Evolutionary conservation across 176 grass and related monocot species (phyloP).

Genomic region (Aegilops tauschii): DNA sequence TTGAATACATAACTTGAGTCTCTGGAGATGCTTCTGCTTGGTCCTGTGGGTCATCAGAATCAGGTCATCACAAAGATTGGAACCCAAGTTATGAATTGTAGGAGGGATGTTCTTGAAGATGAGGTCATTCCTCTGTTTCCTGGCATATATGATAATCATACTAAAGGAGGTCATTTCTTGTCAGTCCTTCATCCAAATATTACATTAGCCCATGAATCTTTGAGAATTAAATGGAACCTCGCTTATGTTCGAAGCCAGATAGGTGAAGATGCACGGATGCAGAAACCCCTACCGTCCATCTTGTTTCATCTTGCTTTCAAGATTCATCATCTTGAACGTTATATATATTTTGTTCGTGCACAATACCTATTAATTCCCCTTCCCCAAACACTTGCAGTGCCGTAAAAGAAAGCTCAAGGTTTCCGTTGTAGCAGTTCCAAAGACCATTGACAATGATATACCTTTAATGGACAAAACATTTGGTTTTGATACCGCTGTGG

Average conservation of each 20-base stretch:
- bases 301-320: neutral
- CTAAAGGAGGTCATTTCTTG: neutral
- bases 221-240: neutral
- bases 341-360: neutral
- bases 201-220: neutral
- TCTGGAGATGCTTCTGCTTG: too few species aligned
- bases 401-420: conserved; percentile 90
- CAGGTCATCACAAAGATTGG: too few species aligned
- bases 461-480: conserved; percentile 97
- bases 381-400: conserved; percentile 33
- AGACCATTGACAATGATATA: conserved; percentile 99
- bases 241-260: neutral
- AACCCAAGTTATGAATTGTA: too few species aligned
- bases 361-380: neutral
- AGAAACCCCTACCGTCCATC: neutral
- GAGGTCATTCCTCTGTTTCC: too few species aligned
- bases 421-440: conserved; percentile 81
- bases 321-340: neutral
- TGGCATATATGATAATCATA: too few species aligned
- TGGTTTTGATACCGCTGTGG: conserved; percentile 97
- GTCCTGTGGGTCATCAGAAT: too few species aligned
- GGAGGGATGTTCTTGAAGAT: too few species aligned
- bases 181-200: neutral
- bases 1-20: too few species aligned
- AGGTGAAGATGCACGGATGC: neutral